A percentile compares a stretch with the other conserved stretches of the same genome.
Conservation (phyloP, 192 early-diverging fungal species). For the Backusella parvicylindrica region DNA sequence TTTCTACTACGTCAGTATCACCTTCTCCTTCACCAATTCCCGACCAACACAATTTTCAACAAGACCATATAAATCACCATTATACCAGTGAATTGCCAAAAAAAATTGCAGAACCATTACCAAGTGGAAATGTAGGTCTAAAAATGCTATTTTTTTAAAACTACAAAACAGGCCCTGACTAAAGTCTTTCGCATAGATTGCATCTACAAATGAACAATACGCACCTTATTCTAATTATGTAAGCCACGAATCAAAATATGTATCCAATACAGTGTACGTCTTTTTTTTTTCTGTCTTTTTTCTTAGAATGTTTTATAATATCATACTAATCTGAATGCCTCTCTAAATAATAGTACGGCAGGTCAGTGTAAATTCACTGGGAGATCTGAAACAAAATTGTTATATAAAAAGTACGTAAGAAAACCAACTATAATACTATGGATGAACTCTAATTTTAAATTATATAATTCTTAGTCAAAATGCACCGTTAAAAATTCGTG, state of each 20-base stretch:
- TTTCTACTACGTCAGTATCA: not conserved
- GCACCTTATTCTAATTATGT: not conserved
- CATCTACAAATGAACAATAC: not conserved
- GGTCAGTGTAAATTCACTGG: not conserved
- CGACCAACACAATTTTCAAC: not conserved
- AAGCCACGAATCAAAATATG: not conserved
- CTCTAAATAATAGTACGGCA: not conserved
- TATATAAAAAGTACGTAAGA: not conserved
- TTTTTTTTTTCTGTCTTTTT: not conserved
- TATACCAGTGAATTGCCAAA: not conserved
- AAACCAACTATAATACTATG: not conserved
- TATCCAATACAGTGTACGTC: not conserved
- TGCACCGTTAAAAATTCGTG: slow-evolving; percentile 15
- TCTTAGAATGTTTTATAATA: not conserved
- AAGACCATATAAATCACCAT: not conserved
- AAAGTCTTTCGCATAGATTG: not conserved
- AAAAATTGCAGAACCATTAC: not conserved
- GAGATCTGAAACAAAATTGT: not conserved
- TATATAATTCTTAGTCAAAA: not conserved
- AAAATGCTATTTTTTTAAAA: not conserved
- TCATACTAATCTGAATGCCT: not conserved
- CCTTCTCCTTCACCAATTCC: not conserved
- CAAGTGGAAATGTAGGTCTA: not conserved
- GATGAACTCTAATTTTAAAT: not conserved
- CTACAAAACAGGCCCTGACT: not conserved